These are phyloP conservation scores for Penicillium sp. DNA, from an alignment of 2,329 filamentous ascomycete genomes.

Conservation along the genomic window DNA sequence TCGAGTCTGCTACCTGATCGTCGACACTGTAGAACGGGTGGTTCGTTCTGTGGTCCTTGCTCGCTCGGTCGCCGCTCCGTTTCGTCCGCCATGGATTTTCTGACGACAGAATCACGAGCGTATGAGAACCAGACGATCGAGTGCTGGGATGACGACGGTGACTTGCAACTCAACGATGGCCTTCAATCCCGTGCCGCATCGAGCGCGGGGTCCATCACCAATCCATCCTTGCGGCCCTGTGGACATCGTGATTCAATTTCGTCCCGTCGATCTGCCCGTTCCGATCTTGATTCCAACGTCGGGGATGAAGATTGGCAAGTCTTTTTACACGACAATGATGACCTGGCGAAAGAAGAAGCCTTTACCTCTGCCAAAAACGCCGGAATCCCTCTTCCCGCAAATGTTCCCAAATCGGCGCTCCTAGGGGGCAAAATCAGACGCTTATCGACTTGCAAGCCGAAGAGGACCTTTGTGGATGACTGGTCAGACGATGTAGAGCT, in stretches of 20 bases:
- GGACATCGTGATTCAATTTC: constrained; percentile 71
- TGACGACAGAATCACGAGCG: constrained; percentile 34
- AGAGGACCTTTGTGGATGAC: constrained; percentile 71
- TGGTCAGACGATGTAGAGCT: constrained; percentile 78
- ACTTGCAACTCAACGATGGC: constrained; percentile 48
- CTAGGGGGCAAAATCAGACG: constrained; percentile 91
- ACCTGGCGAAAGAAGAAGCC: constrained; percentile 76
- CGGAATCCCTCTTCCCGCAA: constrained; percentile 84
- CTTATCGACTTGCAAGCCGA: constrained; percentile 71
- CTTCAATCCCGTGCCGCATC: constrained; percentile 47
- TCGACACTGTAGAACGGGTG: neutral
- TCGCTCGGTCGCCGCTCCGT: neutral
- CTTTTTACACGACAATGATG: constrained; percentile 78
- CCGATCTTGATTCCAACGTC: constrained; percentile 71
- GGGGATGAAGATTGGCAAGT: constrained; percentile 86
- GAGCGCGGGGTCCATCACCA: constrained; percentile 46
- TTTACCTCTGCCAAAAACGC: constrained; percentile 83
- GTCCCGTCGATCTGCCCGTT: constrained; percentile 76
- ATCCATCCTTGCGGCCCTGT: constrained; percentile 43
- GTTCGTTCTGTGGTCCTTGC: no score
- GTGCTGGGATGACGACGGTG: constrained; percentile 51
- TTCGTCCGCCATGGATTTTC: constrained; percentile 38
- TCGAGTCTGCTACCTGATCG: constrained; percentile 1
- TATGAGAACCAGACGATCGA: constrained; percentile 42
- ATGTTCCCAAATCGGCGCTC: constrained; percentile 82